phyloP scores from a whole-genome alignment of 192 early-diverging fungal species.

The Linnemannia elongata region DNA sequence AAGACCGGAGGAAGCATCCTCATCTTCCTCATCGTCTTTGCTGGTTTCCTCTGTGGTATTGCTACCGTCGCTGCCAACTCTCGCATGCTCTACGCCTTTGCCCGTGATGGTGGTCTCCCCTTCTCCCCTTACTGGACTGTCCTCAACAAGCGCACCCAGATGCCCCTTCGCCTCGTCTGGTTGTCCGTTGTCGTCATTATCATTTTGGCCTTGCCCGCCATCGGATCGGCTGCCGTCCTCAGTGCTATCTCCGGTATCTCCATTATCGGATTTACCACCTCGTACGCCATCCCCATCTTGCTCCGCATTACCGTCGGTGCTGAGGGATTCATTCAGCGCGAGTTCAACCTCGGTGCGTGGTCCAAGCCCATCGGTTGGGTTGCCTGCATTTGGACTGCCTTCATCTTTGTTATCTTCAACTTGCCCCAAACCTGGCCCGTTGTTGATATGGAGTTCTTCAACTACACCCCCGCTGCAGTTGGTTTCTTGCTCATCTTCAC shows the following conservation, averaged over 20 bases:
- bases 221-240: conserved; percentile 51
- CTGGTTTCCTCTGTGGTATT: conserved; percentile 56
- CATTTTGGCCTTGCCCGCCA: conserved; percentile 44
- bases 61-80: conserved; percentile 58
- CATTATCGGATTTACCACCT: conserved; percentile 52
- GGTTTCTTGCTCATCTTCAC: conserved; percentile 48
- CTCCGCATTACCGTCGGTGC: conserved; percentile 47
- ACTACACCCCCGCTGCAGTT: conserved; percentile 52
- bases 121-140: conserved; percentile 41
- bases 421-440: conserved; percentile 53
- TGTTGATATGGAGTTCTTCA: conserved; percentile 35
- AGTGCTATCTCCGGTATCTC: conserved; percentile 48
- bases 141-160: conserved; percentile 39
- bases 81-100: conserved; percentile 60
- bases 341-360: conserved; percentile 46
- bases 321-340: conserved; percentile 35
- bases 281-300: conserved; percentile 51
- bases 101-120: conserved; percentile 60
- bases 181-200: conserved; percentile 33
- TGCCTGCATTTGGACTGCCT: conserved; percentile 51
- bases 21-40: conserved; percentile 54
- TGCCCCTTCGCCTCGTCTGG: conserved; percentile 54
- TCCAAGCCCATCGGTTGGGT: conserved; percentile 39
- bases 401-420: conserved; percentile 56
- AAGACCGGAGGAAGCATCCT: conserved; percentile 44